These are phyloP conservation scores for Aureobasidium sp. DNA, from an alignment of 2,329 filamentous ascomycete genomes.

Conservation along the genomic window DNA sequence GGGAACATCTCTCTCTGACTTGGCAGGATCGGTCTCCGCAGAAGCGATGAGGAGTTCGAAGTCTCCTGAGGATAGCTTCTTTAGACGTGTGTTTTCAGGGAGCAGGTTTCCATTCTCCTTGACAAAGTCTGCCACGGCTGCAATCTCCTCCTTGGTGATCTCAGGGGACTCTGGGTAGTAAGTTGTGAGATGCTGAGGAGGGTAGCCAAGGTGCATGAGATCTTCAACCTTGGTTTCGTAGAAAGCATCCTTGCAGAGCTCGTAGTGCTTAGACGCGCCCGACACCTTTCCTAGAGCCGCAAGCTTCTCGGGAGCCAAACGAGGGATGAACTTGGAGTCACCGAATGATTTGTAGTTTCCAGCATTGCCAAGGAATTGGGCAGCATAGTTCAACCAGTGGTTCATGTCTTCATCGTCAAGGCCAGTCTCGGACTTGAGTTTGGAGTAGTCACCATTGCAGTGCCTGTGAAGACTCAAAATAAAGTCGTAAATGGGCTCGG, in stretches of 20 bases:
- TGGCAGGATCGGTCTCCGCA: slow-evolving; percentile 34
- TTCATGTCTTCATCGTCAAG: slow-evolving; percentile 35
- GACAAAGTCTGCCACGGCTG: slow-evolving; percentile 40
- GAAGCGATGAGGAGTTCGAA: slow-evolving; percentile 46
- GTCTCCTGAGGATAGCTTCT: slow-evolving; percentile 36
- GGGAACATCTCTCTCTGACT: slow-evolving; percentile 36
- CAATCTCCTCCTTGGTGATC: slow-evolving; percentile 44
- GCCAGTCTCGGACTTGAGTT: slow-evolving; percentile 36
- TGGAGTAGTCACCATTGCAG: slow-evolving; percentile 44
- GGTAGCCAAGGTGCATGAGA: slow-evolving; percentile 44
- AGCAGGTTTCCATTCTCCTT: slow-evolving; percentile 38
- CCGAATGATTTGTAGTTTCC: slow-evolving; percentile 49
- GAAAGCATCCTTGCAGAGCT: slow-evolving; percentile 39
- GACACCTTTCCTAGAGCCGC: slow-evolving; percentile 38
- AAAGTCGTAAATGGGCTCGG: slow-evolving; percentile 48
- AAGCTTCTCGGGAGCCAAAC: slow-evolving; percentile 37
- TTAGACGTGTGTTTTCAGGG: slow-evolving; percentile 45
- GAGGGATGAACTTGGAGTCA: slow-evolving; percentile 47
- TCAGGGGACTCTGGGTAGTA: slow-evolving; percentile 45
- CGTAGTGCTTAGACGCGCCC: slow-evolving; percentile 34
- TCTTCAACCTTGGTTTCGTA: slow-evolving; percentile 37
- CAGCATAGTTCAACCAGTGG: slow-evolving; percentile 37
- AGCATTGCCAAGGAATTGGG: slow-evolving; percentile 46
- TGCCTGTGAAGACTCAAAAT: slow-evolving; percentile 44
- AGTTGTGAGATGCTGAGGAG: slow-evolving; percentile 41